Evolutionary conservation across 2,329 filamentous ascomycete genomes (phyloP).

Genomic region (Stagonosporopsis rhizophila): DNA sequence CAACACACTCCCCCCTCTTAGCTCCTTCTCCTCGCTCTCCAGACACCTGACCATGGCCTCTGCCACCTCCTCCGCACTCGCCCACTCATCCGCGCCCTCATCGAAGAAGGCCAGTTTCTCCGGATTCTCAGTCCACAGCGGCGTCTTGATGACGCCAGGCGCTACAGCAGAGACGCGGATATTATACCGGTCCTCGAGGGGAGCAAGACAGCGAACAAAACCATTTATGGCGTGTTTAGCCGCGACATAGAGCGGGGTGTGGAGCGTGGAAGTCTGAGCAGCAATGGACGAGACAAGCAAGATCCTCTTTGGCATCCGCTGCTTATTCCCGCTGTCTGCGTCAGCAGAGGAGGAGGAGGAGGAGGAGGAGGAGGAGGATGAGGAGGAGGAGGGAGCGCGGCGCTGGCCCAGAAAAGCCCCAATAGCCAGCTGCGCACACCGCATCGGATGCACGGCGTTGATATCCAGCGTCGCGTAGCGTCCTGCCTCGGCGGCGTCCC

Average conservation of each 20-base stretch:
- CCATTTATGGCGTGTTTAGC: conserved; percentile 56
- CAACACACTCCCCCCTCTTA: conserved; percentile 57
- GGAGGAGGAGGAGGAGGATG: too few species aligned
- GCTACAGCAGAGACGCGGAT: conserved; percentile 67
- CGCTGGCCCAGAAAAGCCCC: conserved; percentile 45
- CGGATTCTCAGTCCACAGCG: conserved; percentile 67
- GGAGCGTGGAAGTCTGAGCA: conserved; percentile 50
- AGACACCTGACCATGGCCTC: conserved; percentile 64
- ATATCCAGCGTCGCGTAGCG: conserved; percentile 52
- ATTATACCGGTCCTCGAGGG: conserved; percentile 57
- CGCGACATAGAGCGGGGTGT: conserved; percentile 55
- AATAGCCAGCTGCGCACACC: conserved; percentile 57
- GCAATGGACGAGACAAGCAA: conserved; percentile 56
- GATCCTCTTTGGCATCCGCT: conserved; percentile 48
- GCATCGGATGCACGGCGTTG: conserved; percentile 58
- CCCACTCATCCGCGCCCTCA: conserved; percentile 60
- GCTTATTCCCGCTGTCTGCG: too few species aligned
- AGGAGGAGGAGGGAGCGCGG: too few species aligned
- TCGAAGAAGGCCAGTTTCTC: conserved; percentile 64
- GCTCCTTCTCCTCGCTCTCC: conserved; percentile 53
- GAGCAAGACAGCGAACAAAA: conserved; percentile 58
- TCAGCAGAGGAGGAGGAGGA: too few species aligned
- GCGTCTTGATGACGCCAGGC: conserved; percentile 67
- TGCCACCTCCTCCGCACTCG: conserved; percentile 67
- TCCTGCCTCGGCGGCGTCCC: conserved; percentile 45